Conservation (phyloP, 2,329 filamentous ascomycete genomes). For the Pleomassaria siparia region DNA sequence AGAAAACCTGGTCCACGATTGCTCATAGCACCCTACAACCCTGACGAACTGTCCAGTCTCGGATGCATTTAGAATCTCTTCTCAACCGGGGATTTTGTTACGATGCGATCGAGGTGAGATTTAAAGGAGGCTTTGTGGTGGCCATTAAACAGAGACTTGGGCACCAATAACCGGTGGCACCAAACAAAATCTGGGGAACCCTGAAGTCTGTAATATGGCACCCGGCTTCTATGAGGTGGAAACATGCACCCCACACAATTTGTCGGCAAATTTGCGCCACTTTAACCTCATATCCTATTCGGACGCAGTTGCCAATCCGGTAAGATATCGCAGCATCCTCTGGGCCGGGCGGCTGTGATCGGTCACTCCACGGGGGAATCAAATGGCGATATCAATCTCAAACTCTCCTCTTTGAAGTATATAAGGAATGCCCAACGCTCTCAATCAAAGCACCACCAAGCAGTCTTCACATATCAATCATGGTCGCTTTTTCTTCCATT, state of each 20-base stretch:
- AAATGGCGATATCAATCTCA: slow-evolving; percentile 12
- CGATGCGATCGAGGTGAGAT: not conserved
- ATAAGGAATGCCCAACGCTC: slow-evolving; percentile 16
- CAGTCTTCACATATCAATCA: slow-evolving; percentile 16
- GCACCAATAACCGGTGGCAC: slow-evolving; percentile 31
- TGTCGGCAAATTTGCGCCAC: slow-evolving; percentile 26
- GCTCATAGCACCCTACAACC: not conserved
- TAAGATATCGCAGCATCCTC: slow-evolving; percentile 10
- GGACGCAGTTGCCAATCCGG: not conserved
- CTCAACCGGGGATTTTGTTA: not conserved
- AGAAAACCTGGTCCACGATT: not conserved
- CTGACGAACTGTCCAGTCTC: not conserved
- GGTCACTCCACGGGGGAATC: slow-evolving; percentile 4
- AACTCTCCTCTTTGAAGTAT: slow-evolving; percentile 13
- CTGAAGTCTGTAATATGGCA: slow-evolving; percentile 10
- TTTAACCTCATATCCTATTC: slow-evolving; percentile 6
- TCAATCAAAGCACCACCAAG: slow-evolving; percentile 9
- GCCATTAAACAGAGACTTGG: slow-evolving; percentile 7
- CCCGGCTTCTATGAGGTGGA: slow-evolving; percentile 4
- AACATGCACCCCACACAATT: slow-evolving; percentile 30
- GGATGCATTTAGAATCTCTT: not conserved
- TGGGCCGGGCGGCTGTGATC: slow-evolving; percentile 11
- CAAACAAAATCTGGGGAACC: slow-evolving; percentile 8
- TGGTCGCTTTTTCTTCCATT: slow-evolving; percentile 35
- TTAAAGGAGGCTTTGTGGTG: not conserved